Evolutionary conservation across 1,284 basidiomycete species (phyloP), one percentile per base, ranked within the genome.

Genomic region (Ustilago sp.): DNA sequence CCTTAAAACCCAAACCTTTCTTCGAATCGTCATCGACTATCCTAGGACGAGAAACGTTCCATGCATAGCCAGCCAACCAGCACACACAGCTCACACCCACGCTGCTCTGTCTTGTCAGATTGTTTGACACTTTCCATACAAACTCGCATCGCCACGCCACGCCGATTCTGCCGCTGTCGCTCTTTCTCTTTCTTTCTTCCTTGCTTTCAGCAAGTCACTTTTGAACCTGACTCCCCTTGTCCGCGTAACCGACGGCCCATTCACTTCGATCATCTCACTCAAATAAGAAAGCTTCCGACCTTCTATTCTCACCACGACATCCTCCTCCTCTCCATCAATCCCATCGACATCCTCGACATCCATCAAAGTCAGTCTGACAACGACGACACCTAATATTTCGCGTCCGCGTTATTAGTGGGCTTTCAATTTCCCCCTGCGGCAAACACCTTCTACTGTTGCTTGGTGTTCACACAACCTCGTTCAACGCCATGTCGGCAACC

Each of bases 401-500:
- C 43, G 43, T 23, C n/a, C 43, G 43, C 43, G 43, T 15, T 7
- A 45, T 11, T 19, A 19, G 13, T 17, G 13, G 39, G 39, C 8
- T 45, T 45, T 28, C 23, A 8, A 45, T 45, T 45, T 45, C n/a
- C n/a, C 19, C 43, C 8, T 45, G 43, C 43, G 19, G 2, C n/a
- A 19, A 17, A 15, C 39, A 12, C n/a, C n/a, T 19, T 23, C 23
- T 28, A 28, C 23, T 17, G 28, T 32, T 15, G n/a, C 4, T 12
- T 17, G 48, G 23, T 50, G 48, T 50, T 28, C 28, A 45, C 43
- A 45, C 15, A 4, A 47, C 36, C 6, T 23, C 8, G 13, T 17
- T 31, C 47, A 35, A 28, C 39, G 58, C 8, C 57, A 73, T 68
- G 70, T 73, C 70, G 61, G 53, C 41, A 5, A 38, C 19, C 12